Percentiles rank a stretch among this genome's conserved stretches.
Evolutionary conservation across 257 asterid species (phyloP).

Genomic region (Parsonsia alboflavescens): DNA sequence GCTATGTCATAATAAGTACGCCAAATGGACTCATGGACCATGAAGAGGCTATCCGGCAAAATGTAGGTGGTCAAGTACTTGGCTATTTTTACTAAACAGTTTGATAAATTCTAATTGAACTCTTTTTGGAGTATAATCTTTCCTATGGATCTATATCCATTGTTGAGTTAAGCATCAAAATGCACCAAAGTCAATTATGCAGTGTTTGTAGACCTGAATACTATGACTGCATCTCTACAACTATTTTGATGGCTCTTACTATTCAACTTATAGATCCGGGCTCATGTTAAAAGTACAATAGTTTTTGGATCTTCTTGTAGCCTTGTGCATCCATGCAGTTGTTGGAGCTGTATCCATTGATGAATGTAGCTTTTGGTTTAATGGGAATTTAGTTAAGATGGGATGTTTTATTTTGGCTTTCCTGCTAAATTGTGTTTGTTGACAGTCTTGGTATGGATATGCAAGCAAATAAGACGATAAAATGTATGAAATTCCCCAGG

Average conservation of each 20-base stretch:
- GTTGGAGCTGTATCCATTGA: too few relatives aligned
- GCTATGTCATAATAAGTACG: slow-evolving; percentile 83
- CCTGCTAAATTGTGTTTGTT: neutral
- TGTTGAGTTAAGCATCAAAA: neutral
- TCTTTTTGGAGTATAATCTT: neutral
- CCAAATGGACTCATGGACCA: slow-evolving; percentile 97
- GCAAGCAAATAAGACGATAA: neutral
- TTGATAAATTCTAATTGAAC: neutral
- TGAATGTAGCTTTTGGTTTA: neutral
- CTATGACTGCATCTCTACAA: neutral
- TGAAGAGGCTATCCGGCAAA: slow-evolving; percentile 83
- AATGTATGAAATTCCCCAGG: neutral
- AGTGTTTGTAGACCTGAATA: neutral
- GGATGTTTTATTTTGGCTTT: neutral
- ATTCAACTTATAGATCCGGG: neutral
- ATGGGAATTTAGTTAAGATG: neutral
- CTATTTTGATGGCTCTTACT: neutral
- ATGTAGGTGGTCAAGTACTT: slow-evolving; percentile 90
- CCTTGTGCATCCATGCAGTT: neutral
- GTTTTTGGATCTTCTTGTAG: neutral
- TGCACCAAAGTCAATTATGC: neutral
- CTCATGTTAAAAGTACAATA: neutral
- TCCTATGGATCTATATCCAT: neutral
- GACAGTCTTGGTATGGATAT: neutral
- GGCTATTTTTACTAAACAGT: slow-evolving; percentile 71